Conservation (phyloP, 768 basidiomycete genomes). For the Phlegmacium glaucopus region DNA sequence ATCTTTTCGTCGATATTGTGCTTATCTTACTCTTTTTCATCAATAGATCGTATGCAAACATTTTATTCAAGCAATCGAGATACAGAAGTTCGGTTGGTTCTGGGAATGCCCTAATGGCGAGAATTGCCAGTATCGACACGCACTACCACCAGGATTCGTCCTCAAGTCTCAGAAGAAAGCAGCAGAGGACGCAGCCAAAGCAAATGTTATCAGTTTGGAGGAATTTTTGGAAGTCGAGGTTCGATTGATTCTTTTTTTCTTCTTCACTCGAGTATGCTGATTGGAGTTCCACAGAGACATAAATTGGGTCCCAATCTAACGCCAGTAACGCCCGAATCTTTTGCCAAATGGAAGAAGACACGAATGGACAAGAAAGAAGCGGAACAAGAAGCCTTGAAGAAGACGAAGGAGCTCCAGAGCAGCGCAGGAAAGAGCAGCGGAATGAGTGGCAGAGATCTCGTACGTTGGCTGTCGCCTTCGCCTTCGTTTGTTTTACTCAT, state of each 20-base stretch:
- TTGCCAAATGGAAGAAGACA: slow-evolving; percentile 94
- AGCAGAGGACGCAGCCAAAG: slow-evolving; percentile 85
- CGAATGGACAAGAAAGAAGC: slow-evolving; percentile 94
- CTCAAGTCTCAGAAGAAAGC: slow-evolving; percentile 94
- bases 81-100: slow-evolving; percentile 93
- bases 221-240: slow-evolving; percentile 99
- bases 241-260: slow-evolving; percentile 16
- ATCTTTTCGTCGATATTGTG: background rate
- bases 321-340: slow-evolving; percentile 88
- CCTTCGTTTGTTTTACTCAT: background rate
- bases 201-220: slow-evolving; percentile 85
- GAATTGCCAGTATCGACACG: slow-evolving; percentile 90
- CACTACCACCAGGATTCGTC: slow-evolving; percentile 93
- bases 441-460: slow-evolving; percentile 95
- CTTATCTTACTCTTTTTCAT: background rate
- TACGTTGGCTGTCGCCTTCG: slow-evolving; percentile 32
- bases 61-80: slow-evolving; percentile 96
- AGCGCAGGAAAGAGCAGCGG: slow-evolving; percentile 89
- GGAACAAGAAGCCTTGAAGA: slow-evolving; percentile 75
- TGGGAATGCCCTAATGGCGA: slow-evolving; percentile 93
- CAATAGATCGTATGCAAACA: slow-evolving; percentile 92
- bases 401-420: slow-evolving; percentile 76
- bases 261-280: background rate
- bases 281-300: slow-evolving; percentile 63
- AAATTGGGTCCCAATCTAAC: slow-evolving; percentile 90